A percentile compares a stretch with the other conserved stretches of the same genome.
These are phyloP conservation scores for Ustilago shanxiensis DNA, from an alignment of 1,284 basidiomycete genomes.

Conservation along the genomic window DNA sequence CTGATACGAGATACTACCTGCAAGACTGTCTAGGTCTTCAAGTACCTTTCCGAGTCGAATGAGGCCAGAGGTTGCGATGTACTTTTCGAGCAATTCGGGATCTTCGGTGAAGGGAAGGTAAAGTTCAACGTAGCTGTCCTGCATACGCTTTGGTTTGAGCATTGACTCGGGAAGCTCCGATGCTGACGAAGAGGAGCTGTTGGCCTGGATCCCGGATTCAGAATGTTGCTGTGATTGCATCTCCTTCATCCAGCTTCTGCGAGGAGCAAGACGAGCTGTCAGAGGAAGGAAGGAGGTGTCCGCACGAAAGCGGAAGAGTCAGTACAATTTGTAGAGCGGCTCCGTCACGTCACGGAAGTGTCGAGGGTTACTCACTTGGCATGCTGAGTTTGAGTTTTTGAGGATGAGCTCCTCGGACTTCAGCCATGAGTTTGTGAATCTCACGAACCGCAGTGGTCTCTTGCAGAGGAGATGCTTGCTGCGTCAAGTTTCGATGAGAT, in stretches of 20 bases:
- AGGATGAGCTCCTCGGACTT: constrained; percentile 41
- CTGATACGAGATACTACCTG: constrained; percentile 68
- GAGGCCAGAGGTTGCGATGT: constrained; percentile 68
- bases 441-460: constrained; percentile 53
- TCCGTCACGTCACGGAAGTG: background rate
- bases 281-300: background rate
- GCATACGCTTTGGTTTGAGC: constrained; percentile 61
- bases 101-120: constrained; percentile 67
- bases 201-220: background rate
- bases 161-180: constrained; percentile 38
- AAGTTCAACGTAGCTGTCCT: constrained; percentile 68
- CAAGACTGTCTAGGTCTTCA: constrained; percentile 70
- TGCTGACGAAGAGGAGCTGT: background rate
- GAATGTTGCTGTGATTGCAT: constrained; percentile 36
- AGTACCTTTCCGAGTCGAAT: constrained; percentile 70
- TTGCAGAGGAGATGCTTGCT: constrained; percentile 50
- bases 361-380: constrained; percentile 33
- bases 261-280: constrained; percentile 46
- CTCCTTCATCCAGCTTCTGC: constrained; percentile 51
- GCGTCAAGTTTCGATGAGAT: constrained; percentile 17
- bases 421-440: constrained; percentile 52
- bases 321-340: background rate
- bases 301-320: background rate
- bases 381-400: constrained; percentile 52
- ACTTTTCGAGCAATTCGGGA: constrained; percentile 65